These are phyloP conservation scores for Epichloe typhina DNA, from an alignment of 2,329 filamentous ascomycete species.

Conservation along the genomic window DNA sequence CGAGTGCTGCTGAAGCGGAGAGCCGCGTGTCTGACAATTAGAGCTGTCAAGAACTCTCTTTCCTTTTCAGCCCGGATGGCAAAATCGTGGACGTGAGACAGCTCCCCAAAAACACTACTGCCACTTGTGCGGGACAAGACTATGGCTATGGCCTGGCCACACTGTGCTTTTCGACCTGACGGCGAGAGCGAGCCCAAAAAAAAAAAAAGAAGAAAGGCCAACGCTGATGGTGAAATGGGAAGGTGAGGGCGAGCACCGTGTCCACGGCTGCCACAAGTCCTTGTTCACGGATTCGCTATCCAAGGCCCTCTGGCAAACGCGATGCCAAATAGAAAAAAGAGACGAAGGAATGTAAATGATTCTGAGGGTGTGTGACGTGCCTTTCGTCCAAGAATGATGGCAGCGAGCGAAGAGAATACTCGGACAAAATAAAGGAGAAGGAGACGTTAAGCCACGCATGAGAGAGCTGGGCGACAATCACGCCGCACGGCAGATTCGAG, in stretches of 20 bases:
- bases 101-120: background rate
- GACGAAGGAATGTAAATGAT: background rate
- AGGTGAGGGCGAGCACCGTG: too few relatives aligned
- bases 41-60: background rate
- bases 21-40: background rate
- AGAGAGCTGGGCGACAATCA: too few relatives aligned
- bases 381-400: background rate
- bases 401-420: background rate
- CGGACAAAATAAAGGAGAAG: too few relatives aligned
- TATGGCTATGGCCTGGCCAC: too few relatives aligned
- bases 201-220: background rate
- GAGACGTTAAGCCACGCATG: too few relatives aligned
- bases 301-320: background rate
- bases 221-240: background rate
- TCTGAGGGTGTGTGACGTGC: too few relatives aligned
- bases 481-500: too few relatives aligned
- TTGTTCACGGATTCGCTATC: background rate
- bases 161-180: too few relatives aligned
- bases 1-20: background rate
- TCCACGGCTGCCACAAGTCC: too few relatives aligned
- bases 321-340: background rate
- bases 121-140: background rate
- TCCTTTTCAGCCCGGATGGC: background rate
- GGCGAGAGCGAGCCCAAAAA: background rate
- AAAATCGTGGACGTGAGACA: background rate